Conservation (phyloP, 495 filamentous ascomycete species). For the Glarea lozoyensis region DNA sequence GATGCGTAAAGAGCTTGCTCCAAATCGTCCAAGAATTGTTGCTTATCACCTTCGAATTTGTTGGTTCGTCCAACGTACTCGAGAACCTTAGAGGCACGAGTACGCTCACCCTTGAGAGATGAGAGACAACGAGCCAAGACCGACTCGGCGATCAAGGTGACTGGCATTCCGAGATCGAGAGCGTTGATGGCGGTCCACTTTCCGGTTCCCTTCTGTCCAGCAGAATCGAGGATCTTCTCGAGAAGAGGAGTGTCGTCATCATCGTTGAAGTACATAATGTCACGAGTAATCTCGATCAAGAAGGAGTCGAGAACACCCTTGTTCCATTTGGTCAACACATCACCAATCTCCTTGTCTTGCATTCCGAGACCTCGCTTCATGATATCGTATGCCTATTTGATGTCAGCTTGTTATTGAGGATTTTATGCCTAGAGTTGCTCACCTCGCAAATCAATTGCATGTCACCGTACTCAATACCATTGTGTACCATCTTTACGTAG, state of each 20-base stretch:
- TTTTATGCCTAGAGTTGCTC: conserved; percentile 11
- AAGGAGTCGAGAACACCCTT: conserved; percentile 97
- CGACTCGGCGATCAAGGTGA: conserved; percentile 94
- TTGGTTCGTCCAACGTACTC: conserved; percentile 59
- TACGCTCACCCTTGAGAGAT: conserved; percentile 89
- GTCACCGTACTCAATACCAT: conserved; percentile 99
- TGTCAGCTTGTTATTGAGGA: conserved; percentile 14
- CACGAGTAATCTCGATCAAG: conserved; percentile 97
- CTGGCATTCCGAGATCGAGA: conserved; percentile 96
- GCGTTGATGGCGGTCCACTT: conserved; percentile 99
- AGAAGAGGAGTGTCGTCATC: conserved; percentile 84
- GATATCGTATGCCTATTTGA: conserved; percentile 92
- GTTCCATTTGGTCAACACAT: conserved; percentile 95
- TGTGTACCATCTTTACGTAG: conserved; percentile 99
- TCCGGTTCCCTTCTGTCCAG: conserved; percentile 98
- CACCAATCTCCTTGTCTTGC: conserved; percentile 82
- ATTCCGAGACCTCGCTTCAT: conserved; percentile 93
- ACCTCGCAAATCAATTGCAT: conserved; percentile 99
- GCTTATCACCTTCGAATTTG: conserved; percentile 81
- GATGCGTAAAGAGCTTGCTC: conserved; percentile 98
- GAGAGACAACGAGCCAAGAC: conserved; percentile 93
- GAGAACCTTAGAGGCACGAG: conserved; percentile 70
- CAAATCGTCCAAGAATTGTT: conserved; percentile 88
- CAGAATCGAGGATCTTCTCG: conserved; percentile 98
- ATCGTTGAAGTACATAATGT: conserved; percentile 95